These are phyloP conservation scores for Hordeum pubiflorum DNA, from an alignment of 202 grass and related monocot species.

Conservation along the genomic window DNA sequence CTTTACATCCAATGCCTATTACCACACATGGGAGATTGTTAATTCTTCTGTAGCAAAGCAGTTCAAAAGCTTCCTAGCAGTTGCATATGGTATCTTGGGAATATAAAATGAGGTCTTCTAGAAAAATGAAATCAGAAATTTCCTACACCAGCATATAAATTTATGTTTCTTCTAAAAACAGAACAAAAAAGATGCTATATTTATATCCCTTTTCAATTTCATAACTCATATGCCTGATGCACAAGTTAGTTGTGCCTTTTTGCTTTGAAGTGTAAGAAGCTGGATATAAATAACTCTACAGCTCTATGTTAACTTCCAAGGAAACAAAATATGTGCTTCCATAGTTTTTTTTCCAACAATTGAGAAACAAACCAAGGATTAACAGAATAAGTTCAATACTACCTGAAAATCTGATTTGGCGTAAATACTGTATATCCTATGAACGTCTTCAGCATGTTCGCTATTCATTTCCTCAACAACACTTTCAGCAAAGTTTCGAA, in stretches of 20 bases:
- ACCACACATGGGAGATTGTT: neutral
- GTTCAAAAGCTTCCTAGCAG: neutral
- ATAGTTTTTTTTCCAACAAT: neutral
- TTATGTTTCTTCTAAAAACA: neutral
- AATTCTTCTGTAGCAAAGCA: neutral
- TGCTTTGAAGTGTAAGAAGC: neutral
- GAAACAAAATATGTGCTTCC: neutral
- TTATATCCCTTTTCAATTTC: neutral
- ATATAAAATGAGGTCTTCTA: neutral
- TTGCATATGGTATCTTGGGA: neutral
- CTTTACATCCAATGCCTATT: constrained; percentile 57
- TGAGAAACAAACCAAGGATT: constrained; percentile 13
- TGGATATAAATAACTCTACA: neutral
- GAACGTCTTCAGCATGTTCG: constrained; percentile 69
- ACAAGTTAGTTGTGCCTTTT: neutral
- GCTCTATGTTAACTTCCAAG: neutral
- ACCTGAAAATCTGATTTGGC: constrained; percentile 82
- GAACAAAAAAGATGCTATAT: neutral
- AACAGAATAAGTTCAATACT: constrained; percentile 27
- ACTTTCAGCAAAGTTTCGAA: constrained; percentile 76
- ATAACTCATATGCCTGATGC: neutral
- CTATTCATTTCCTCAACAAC: constrained; percentile 91
- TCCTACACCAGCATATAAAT: neutral
- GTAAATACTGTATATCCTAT: constrained; percentile 69
- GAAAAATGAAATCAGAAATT: neutral